A percentile compares a stretch with the other conserved stretches of the same genome.
Evolutionary conservation across 2,329 filamentous ascomycete genomes (phyloP).

Genomic region (Fusarium papillatum): DNA sequence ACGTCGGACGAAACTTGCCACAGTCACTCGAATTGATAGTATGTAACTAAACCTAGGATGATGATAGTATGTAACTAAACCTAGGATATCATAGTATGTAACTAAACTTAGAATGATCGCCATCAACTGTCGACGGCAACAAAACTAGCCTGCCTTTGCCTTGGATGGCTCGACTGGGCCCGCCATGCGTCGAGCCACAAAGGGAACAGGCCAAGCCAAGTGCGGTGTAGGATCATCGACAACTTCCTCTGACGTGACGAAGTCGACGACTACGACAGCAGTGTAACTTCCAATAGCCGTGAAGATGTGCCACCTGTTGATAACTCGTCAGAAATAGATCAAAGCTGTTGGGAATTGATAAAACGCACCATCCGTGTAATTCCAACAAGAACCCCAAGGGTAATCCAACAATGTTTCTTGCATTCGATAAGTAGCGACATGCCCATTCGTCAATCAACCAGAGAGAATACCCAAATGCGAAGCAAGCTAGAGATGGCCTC

Average conservation of each 20-base stretch:
- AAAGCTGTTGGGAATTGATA: background rate
- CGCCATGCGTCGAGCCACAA: background rate
- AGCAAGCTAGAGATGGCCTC: background rate
- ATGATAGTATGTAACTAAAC: no score
- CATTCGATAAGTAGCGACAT: background rate
- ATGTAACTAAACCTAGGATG: no score
- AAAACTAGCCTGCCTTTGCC: background rate
- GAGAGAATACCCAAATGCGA: background rate
- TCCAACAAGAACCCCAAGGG: background rate
- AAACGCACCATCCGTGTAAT: background rate
- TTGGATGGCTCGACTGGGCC: background rate
- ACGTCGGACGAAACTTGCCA: no score
- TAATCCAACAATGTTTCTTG: background rate
- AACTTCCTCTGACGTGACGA: background rate
- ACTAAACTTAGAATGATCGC: no score
- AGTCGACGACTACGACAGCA: background rate
- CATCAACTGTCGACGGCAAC: background rate
- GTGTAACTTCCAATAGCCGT: background rate
- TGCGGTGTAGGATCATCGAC: background rate
- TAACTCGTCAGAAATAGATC: background rate
- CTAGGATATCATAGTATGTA: no score
- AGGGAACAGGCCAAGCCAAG: background rate
- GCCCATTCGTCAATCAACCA: background rate
- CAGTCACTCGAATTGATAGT: no score
- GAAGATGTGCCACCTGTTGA: background rate